phyloP scores from a whole-genome alignment of 1,284 basidiomycete species.

The Ustilago lituana region DNA sequence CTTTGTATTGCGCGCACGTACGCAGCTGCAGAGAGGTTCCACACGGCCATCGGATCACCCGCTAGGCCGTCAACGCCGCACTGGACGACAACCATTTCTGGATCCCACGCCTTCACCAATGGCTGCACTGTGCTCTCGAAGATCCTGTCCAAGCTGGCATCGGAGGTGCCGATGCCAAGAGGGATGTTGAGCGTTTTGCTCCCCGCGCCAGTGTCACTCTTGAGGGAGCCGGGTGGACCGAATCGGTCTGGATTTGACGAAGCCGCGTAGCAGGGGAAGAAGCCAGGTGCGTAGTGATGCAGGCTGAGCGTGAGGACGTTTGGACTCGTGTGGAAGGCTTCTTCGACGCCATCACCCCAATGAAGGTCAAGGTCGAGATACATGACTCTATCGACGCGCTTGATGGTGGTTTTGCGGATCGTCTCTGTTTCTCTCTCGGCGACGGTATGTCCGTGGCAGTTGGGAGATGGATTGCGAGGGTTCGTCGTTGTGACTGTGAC shows the following conservation, averaged over 20 bases:
- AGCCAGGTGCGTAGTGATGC: conserved; percentile 82
- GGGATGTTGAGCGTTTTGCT: conserved; percentile 40
- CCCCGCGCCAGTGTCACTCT: conserved; percentile 15
- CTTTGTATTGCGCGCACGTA: conserved; percentile 25
- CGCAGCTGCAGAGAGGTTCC: conserved; percentile 77
- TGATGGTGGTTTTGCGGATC: conserved; percentile 29
- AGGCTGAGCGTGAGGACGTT: conserved; percentile 78
- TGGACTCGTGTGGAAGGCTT: conserved; percentile 64
- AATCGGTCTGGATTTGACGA: conserved; percentile 30
- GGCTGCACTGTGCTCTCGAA: conserved; percentile 68
- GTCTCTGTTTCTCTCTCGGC: conserved; percentile 1
- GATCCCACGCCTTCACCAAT: conserved; percentile 75
- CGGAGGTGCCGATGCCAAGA: conserved; percentile 26
- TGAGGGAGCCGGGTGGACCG: conserved; percentile 35
- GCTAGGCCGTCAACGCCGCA: conserved; percentile 87
- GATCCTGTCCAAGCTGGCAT: conserved; percentile 22
- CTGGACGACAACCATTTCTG: conserved; percentile 83
- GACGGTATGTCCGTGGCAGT: background rate
- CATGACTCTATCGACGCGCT: conserved; percentile 41
- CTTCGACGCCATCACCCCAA: conserved; percentile 82
- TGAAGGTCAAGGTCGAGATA: conserved; percentile 93
- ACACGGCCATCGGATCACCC: conserved; percentile 75
- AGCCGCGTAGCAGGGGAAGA: conserved; percentile 74
- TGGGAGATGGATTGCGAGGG: background rate
- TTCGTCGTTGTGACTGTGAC: conserved; percentile 9